These are phyloP conservation scores for Cutaneotrichosporon spelunceum DNA, from an alignment of 1,284 basidiomycete species.

Conservation along the genomic window DNA sequence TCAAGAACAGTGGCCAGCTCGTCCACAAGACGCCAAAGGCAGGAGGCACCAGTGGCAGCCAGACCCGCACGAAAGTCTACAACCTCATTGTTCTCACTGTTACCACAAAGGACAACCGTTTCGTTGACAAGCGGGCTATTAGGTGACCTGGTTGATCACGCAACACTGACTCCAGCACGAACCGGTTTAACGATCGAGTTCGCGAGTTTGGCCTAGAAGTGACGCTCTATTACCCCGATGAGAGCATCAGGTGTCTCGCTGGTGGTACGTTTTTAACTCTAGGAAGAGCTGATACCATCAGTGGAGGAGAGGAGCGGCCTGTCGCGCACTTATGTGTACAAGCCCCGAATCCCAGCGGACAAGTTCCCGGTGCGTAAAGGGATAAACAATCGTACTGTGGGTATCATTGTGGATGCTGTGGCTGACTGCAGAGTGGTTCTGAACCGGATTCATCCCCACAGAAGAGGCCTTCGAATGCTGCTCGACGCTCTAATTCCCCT, in stretches of 20 bases:
- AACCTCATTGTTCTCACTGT: conserved; percentile 24
- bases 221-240: conserved; percentile 21
- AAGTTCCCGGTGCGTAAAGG: conserved; percentile 22
- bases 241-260: conserved; percentile 26
- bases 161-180: conserved; percentile 22
- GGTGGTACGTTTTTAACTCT: conserved; percentile 21
- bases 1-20: conserved; percentile 8
- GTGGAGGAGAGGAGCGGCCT: conserved; percentile 44
- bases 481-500: neutral
- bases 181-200: conserved; percentile 16
- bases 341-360: conserved; percentile 21
- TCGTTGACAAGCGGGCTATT: conserved; percentile 19
- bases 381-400: neutral
- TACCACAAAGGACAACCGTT: conserved; percentile 21
- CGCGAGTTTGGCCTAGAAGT: conserved; percentile 23
- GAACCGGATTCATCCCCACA: neutral
- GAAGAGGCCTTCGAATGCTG: neutral
- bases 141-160: conserved; percentile 8
- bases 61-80: conserved; percentile 10
- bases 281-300: conserved; percentile 6
- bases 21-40: neutral
- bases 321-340: conserved; percentile 25
- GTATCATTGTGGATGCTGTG: neutral
- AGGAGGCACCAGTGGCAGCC: neutral
- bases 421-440: no score